phyloP scores from a whole-genome alignment of 2,329 filamentous ascomycete species.

The Colletotrichum spinosum region DNA sequence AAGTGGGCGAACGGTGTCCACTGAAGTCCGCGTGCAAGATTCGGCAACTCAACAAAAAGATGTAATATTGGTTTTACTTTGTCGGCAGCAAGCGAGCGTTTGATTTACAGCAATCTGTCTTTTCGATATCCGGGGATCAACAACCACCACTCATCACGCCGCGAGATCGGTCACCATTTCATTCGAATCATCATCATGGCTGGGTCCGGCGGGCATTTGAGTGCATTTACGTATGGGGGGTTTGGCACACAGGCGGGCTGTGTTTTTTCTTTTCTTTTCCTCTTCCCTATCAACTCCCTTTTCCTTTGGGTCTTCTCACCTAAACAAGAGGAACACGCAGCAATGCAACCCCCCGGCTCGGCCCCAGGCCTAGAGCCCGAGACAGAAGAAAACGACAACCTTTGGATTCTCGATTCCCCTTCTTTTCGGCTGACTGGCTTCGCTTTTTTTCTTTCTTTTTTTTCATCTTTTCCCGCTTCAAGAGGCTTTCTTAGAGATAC shows the following conservation, averaged over 20 bases:
- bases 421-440: constrained; percentile 39
- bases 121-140: constrained; percentile 54
- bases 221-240: constrained; percentile 66
- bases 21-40: constrained; percentile 50
- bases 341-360: constrained; percentile 67
- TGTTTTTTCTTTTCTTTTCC: constrained; percentile 46
- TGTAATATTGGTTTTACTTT: constrained; percentile 40
- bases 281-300: constrained; percentile 40
- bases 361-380: constrained; percentile 52
- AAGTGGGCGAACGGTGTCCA: constrained; percentile 51
- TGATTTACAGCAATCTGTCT: constrained; percentile 48
- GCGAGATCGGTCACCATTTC: constrained; percentile 44
- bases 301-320: constrained; percentile 46
- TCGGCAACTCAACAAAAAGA: constrained; percentile 44
- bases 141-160: constrained; percentile 62
- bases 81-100: constrained; percentile 58
- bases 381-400: constrained; percentile 54
- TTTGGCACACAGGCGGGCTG: constrained; percentile 60
- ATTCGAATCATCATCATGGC: constrained; percentile 58
- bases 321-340: constrained; percentile 72
- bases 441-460: constrained; percentile 45
- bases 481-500: constrained; percentile 56
- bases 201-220: constrained; percentile 64
- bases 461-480: constrained; percentile 50
- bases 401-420: constrained; percentile 55